Conservation (phyloP, 352 stramenopile genomes). For the Elongisporangium prolatum region DNA sequence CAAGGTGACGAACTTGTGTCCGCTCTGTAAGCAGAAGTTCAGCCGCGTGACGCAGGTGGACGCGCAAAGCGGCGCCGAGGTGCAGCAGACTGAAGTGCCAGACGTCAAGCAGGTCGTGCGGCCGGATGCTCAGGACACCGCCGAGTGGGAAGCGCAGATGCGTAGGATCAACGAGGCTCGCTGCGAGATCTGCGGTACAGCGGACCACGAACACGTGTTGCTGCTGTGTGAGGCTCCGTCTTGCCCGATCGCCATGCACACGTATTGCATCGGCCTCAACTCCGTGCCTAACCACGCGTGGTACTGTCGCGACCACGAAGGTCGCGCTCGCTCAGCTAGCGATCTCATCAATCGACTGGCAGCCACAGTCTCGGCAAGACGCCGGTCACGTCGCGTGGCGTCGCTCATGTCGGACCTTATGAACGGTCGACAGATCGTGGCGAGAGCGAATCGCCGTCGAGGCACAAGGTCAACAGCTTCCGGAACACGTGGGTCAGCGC, state of each 20-base stretch:
- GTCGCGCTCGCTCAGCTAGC: conserved; percentile 30
- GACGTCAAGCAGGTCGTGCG: conserved; percentile 65
- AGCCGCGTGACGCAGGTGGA: conserved; percentile 41
- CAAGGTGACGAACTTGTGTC: conserved; percentile 81
- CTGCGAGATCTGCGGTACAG: conserved; percentile 66
- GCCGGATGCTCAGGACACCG: conserved; percentile 50
- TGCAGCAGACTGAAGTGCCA: conserved; percentile 29
- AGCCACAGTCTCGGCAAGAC: conserved; percentile 56
- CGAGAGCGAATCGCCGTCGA: conserved; percentile 3
- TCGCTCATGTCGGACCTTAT: conserved; percentile 76
- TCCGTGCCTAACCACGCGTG: conserved; percentile 56
- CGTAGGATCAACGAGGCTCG: conserved; percentile 64
- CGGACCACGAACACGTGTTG: conserved; percentile 77
- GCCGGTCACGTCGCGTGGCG: conserved; percentile 55
- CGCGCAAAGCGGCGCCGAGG: conserved; percentile 18
- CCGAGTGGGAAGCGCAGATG: conserved; percentile 58
- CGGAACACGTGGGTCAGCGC: conserved; percentile 16
- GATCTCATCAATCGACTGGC: conserved; percentile 49
- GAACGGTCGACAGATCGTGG: conserved; percentile 8
- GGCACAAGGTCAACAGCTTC: conserved; percentile 3
- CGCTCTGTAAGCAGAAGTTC: conserved; percentile 78
- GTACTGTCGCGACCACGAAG: conserved; percentile 58
- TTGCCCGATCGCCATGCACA: conserved; percentile 67
- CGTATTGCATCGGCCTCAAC: conserved; percentile 63
- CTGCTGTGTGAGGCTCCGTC: conserved; percentile 65